Evolutionary conservation across 495 filamentous ascomycete genomes (phyloP).

Genomic region (Tuber microsphaerosporum): DNA sequence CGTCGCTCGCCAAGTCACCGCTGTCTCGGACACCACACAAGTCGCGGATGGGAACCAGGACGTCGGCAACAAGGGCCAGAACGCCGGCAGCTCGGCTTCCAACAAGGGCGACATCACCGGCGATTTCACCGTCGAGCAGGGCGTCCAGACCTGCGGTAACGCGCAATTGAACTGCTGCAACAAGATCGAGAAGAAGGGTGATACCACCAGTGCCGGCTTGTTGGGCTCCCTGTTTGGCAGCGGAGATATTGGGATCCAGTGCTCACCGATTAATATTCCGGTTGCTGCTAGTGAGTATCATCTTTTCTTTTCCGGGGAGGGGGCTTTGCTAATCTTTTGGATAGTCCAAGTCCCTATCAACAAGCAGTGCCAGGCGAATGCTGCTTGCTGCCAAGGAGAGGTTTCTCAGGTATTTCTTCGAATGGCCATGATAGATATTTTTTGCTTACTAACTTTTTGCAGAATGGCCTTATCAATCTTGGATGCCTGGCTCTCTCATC

Average conservation of each 20-base stretch:
- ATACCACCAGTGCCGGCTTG: constrained; percentile 25
- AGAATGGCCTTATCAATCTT: constrained; percentile 32
- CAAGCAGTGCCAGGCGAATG: constrained; percentile 31
- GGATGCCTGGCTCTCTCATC: constrained; percentile 30
- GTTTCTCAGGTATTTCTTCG: constrained; percentile 24
- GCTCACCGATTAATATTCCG: constrained; percentile 27
- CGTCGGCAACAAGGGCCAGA: constrained; percentile 36
- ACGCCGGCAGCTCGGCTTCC: constrained; percentile 24
- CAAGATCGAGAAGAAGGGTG: constrained; percentile 35
- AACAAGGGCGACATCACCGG: constrained; percentile 26
- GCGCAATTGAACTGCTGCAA: constrained; percentile 36
- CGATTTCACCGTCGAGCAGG: constrained; percentile 31
- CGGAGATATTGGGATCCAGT: constrained; percentile 30
- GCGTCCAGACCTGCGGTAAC: constrained; percentile 31
- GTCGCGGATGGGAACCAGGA: constrained; percentile 22
- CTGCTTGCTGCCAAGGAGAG: constrained; percentile 32
- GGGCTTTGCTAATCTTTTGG: not conserved
- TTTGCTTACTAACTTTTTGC: not conserved
- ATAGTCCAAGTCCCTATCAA: constrained; percentile 30
- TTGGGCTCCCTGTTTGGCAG: constrained; percentile 20
- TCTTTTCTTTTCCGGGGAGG: not conserved
- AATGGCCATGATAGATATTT: not conserved
- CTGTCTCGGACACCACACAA: constrained; percentile 10
- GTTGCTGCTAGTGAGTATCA: constrained; percentile 17
- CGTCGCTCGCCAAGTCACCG: constrained; percentile 6